These are phyloP conservation scores for Fusarium pseudograminearum DNA, from an alignment of 2,329 filamentous ascomycete genomes.

Conservation along the genomic window DNA sequence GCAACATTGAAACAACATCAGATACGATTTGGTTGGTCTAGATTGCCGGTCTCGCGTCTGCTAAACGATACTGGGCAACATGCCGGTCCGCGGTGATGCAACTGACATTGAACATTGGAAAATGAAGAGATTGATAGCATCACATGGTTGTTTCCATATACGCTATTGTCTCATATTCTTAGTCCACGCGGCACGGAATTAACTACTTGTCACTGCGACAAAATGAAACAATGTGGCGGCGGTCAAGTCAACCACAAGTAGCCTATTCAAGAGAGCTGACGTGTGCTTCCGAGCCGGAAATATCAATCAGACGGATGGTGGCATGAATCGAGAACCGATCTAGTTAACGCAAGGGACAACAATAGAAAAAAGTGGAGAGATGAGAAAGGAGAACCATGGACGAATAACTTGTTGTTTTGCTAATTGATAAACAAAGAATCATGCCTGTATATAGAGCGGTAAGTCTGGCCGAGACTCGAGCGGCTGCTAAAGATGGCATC, in stretches of 20 bases:
- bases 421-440: background rate
- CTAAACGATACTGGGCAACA: background rate
- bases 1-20: background rate
- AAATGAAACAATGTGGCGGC: conserved; percentile 18
- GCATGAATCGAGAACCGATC: background rate
- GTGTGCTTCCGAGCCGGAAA: conserved; percentile 26
- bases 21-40: background rate
- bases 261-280: conserved; percentile 32
- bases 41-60: background rate
- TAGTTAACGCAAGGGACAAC: conserved; percentile 24
- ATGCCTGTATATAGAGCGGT: background rate
- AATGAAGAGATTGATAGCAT: background rate
- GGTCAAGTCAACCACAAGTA: conserved; percentile 12
- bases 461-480: background rate
- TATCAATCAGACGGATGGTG: conserved; percentile 5
- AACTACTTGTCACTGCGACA: conserved; percentile 1
- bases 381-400: conserved; percentile 4
- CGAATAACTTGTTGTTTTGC: background rate
- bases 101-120: background rate
- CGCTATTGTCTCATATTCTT: background rate
- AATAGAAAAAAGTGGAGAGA: conserved; percentile 26
- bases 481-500: background rate
- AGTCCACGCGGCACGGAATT: conserved; percentile 16
- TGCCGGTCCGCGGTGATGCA: conserved; percentile 1
- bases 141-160: background rate